Conservation (phyloP, 768 basidiomycete species). For the Tephrocybe sp. region DNA sequence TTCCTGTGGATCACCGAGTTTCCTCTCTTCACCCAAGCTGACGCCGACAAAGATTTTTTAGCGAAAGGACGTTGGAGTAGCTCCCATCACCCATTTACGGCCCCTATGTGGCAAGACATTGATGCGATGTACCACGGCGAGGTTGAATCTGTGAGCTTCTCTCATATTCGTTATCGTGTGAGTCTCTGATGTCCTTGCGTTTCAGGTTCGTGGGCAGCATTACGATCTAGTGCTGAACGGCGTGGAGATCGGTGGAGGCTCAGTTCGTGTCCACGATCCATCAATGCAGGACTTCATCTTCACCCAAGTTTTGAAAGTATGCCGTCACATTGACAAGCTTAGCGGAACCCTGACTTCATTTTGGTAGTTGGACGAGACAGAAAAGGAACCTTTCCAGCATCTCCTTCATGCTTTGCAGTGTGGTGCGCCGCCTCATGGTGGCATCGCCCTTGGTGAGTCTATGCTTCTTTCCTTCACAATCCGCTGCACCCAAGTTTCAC, state of each 20-base stretch:
- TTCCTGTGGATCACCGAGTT: constrained; percentile 98
- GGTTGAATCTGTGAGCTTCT: constrained; percentile 48
- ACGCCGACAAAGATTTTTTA: constrained; percentile 84
- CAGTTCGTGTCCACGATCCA: constrained; percentile 90
- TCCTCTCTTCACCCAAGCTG: constrained; percentile 84
- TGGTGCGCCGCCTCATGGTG: constrained; percentile 95
- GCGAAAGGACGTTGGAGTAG: constrained; percentile 90
- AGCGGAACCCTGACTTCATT: constrained; percentile 9
- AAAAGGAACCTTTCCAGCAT: constrained; percentile 78
- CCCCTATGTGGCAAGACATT: constrained; percentile 91
- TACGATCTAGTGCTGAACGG: constrained; percentile 96
- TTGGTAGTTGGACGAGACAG: constrained; percentile 66
- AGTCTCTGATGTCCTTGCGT: constrained; percentile 1
- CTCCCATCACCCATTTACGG: constrained; percentile 95
- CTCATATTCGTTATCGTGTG: constrained; percentile 6
- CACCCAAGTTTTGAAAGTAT: constrained; percentile 71
- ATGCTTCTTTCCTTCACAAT: constrained; percentile 15
- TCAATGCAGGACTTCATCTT: constrained; percentile 86
- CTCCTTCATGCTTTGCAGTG: constrained; percentile 83
- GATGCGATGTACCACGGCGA: constrained; percentile 71
- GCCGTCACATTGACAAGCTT: not conserved
- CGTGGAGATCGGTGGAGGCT: constrained; percentile 91
- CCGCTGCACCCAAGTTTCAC: constrained; percentile 3
- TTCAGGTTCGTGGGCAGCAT: constrained; percentile 88
- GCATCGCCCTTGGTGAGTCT: constrained; percentile 81